These are phyloP conservation scores for Scolecobasidium constrictum DNA, from an alignment of 2,329 filamentous ascomycete genomes.

Conservation along the genomic window DNA sequence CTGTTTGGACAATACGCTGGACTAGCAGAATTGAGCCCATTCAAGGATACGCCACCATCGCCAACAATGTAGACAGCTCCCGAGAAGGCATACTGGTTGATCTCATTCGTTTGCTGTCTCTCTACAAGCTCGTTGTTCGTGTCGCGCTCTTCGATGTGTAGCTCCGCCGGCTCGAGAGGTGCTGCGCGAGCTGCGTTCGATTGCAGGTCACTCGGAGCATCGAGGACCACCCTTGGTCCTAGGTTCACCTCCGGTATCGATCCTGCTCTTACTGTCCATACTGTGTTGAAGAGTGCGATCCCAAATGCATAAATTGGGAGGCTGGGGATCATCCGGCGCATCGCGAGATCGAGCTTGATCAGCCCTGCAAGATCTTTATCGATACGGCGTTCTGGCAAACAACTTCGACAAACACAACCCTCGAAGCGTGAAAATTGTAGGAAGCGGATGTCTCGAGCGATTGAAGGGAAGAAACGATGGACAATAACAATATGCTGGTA, in stretches of 20 bases:
- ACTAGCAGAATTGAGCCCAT: constrained; percentile 18
- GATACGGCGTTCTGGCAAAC: no score
- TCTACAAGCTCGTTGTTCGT: not conserved
- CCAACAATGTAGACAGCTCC: constrained; percentile 28
- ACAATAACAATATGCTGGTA: no score
- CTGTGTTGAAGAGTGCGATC: no score
- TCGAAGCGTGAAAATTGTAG: no score
- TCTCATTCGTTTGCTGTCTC: no score
- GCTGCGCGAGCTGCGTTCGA: not conserved
- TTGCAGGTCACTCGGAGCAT: not conserved
- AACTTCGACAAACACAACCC: no score
- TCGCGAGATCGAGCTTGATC: not conserved
- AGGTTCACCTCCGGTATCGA: not conserved
- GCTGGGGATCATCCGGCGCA: constrained; percentile 1
- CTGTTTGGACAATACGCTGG: constrained; percentile 23
- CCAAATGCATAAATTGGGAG: constrained; percentile 8
- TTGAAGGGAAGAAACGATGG: no score
- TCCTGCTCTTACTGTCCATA: not conserved
- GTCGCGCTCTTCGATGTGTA: not conserved
- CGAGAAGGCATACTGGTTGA: constrained; percentile 26
- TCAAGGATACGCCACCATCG: constrained; percentile 18
- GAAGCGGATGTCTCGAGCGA: no score
- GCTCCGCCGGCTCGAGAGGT: not conserved
- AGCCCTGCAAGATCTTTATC: no score
- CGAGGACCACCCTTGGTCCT: not conserved